These are phyloP conservation scores for Pichia sp. DNA, from an alignment of 1,139 yeast species.

Conservation along the genomic window DNA sequence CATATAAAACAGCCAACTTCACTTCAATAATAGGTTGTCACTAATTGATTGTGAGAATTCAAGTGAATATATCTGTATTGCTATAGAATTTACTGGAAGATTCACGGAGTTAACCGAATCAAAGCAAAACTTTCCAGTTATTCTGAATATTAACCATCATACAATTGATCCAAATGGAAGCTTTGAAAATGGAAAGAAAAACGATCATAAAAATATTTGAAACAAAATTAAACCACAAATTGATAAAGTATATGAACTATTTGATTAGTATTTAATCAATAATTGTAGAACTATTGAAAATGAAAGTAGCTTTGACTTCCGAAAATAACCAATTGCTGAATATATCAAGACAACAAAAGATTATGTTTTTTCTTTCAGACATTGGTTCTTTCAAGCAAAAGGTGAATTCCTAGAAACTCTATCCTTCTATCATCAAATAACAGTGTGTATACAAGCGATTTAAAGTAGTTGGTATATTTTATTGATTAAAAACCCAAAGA, in stretches of 20 bases:
- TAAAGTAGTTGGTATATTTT: conserved; percentile 7
- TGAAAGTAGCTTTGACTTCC: too few relatives aligned
- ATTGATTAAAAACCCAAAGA: conserved; percentile 1
- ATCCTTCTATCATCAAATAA: conserved; percentile 1
- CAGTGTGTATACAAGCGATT: not conserved
- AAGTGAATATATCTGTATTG: not conserved
- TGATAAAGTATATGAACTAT: too few relatives aligned
- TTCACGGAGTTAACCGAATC: not conserved
- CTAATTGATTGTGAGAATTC: not conserved
- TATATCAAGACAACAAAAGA: not conserved
- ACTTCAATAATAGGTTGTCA: not conserved
- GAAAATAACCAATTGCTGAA: not conserved
- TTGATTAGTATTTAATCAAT: too few relatives aligned
- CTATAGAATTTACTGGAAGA: not conserved
- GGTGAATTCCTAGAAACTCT: not conserved
- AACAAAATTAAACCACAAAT: too few relatives aligned
- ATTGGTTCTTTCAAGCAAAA: not conserved
- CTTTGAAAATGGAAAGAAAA: not conserved
- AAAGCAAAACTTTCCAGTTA: not conserved
- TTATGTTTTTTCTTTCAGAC: not conserved
- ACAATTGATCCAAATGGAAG: not conserved
- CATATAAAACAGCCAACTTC: not conserved
- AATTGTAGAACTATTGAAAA: too few relatives aligned
- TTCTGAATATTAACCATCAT: not conserved
- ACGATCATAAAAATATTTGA: too few relatives aligned